phyloP scores from a whole-genome alignment of 2,329 filamentous ascomycete genomes.

The Tolypocladium album region DNA sequence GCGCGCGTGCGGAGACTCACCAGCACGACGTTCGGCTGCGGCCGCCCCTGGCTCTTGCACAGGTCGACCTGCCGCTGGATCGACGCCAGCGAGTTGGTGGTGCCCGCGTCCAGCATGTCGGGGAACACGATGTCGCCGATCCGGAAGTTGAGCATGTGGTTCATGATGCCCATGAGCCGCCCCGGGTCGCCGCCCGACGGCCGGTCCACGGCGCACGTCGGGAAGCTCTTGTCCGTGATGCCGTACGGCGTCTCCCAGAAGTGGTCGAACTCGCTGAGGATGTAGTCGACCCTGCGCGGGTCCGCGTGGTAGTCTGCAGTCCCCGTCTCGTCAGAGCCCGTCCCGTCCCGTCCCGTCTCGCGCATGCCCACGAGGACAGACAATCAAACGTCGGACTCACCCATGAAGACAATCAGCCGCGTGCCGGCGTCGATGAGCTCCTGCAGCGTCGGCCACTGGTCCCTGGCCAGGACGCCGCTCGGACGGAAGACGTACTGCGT shows the following conservation, averaged over 20 bases:
- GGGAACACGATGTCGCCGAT: constrained; percentile 24
- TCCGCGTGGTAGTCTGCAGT: constrained; percentile 49
- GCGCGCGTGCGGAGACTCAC: constrained; percentile 13
- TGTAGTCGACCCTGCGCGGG: constrained; percentile 42
- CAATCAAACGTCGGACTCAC: constrained; percentile 29
- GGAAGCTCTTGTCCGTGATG: constrained; percentile 46
- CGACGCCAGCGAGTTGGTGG: constrained; percentile 23
- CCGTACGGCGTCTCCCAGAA: constrained; percentile 67
- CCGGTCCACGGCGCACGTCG: constrained; percentile 54
- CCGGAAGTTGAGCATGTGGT: constrained; percentile 23
- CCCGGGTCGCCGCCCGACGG: constrained; percentile 32
- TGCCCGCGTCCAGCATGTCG: constrained; percentile 14
- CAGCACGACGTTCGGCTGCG: constrained; percentile 20
- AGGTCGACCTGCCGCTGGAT: constrained; percentile 16
- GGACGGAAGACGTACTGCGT: constrained; percentile 46
- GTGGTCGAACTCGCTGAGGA: constrained; percentile 52
- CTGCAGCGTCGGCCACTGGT: constrained; percentile 60
- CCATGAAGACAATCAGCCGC: constrained; percentile 62
- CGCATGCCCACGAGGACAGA: no score
- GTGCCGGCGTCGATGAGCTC: constrained; percentile 51
- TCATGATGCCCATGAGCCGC: constrained; percentile 32
- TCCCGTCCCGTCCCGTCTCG: neutral
- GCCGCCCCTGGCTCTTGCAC: constrained; percentile 14
- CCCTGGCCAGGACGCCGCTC: constrained; percentile 23
- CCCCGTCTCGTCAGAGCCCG: neutral